phyloP scores from a whole-genome alignment of 2,329 filamentous ascomycete species.

The Waltergamsia citrina region DNA sequence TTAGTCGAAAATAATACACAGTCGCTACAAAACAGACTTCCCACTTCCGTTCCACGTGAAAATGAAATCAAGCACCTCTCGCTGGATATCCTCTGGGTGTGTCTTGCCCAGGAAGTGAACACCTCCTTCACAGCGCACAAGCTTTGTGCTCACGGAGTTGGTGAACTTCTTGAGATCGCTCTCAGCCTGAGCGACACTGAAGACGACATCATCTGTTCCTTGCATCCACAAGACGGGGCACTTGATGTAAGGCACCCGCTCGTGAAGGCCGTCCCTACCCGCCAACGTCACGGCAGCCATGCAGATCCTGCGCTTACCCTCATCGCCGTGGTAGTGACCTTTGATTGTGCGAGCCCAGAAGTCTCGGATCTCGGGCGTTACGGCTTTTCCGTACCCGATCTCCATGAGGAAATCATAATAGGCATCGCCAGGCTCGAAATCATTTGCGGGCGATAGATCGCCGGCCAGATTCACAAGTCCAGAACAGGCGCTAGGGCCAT shows the following conservation, averaged over 20 bases:
- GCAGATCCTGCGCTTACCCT: constrained; percentile 36
- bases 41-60: no score
- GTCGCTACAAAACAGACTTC: no score
- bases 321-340: constrained; percentile 36
- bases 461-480: constrained; percentile 27
- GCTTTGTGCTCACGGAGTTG: no score
- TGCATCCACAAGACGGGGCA: constrained; percentile 45
- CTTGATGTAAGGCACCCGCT: constrained; percentile 33
- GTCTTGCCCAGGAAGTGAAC: no score
- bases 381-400: constrained; percentile 34
- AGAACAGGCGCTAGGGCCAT: constrained; percentile 31
- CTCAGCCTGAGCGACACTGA: no score
- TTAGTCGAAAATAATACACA: no score
- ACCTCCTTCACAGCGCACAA: no score
- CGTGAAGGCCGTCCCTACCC: constrained; percentile 35
- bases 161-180: no score
- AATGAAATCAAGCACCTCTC: no score
- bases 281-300: constrained; percentile 34
- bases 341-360: constrained; percentile 38
- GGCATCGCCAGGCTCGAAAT: constrained; percentile 36
- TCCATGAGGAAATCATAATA: constrained; percentile 34
- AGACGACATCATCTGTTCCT: no score
- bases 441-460: constrained; percentile 27
- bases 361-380: constrained; percentile 20
- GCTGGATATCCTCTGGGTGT: no score